Base-by-base conservation (phyloP, 2,329 filamentous ascomycete genomes). In the Talaromyces verruculosus region DNA sequence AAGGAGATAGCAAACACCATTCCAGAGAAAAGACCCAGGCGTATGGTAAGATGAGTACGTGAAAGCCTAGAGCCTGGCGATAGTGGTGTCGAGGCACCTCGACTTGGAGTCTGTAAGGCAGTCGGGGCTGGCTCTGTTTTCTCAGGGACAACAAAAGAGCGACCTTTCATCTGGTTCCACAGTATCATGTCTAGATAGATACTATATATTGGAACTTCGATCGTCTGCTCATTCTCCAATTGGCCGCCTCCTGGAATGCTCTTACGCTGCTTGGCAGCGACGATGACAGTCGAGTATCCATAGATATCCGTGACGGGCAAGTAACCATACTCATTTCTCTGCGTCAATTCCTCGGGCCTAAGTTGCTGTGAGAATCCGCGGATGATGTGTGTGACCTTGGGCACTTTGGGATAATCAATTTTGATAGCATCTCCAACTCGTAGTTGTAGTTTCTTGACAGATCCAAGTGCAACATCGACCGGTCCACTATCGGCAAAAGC, bases 1-100 rank as follows among this genome's bases (percentile, higher is more conserved):
- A 92, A 91, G 0, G 92, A 94, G 11, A 97, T 85, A 0, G 93
- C 93, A 77, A 98, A 97, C 0, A 87, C 88, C 93, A 97, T 97
- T 49, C 89, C 88, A 0, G 85, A 79, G 72, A 98, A 97, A 0
- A 96, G 68, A 2, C 81, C 80, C 19, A 71, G 73, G 2, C 55
- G 70, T 67, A 68, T 69, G 25, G 73, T 70, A 11, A 73, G 69
- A 58, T 74, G 66, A 62, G 70, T 75, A 67, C 83, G 81, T 6
- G 83, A 82, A 28, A 81, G 75, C 19, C 84, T 80, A 2, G 84
- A 84, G 28, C 76, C 77, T 1, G 85, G 84, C 1, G 84, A 84
- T 41, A 75, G 75, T 64, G 78, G 74, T 15, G 79, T 77, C 7
- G 80, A 80, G 13, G 76, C 72, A 51, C 71, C 72, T 55, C 79